Percentiles rank a stretch among this genome's conserved stretches.
phyloP scores from a whole-genome alignment of 495 filamentous ascomycete species.

The Xylaria acuta region DNA sequence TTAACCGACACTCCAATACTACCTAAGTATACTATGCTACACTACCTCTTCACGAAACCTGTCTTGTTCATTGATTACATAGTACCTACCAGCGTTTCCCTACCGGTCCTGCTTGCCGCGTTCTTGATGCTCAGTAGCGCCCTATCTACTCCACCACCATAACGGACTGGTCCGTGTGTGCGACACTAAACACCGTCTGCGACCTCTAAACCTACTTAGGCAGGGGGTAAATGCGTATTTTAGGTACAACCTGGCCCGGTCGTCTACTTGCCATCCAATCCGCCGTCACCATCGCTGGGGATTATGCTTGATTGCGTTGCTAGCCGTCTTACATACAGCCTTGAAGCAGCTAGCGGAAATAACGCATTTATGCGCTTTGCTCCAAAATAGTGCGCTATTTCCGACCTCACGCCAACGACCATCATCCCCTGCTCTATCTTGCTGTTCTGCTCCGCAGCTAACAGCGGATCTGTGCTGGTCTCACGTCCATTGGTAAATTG shows the following conservation, averaged over 20 bases:
- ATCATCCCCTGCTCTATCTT: neutral
- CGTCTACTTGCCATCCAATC: conserved; percentile 9
- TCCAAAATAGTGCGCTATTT: conserved; percentile 12
- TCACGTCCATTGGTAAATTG: conserved; percentile 7
- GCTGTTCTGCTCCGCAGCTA: neutral
- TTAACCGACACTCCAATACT: neutral
- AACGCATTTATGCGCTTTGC: neutral
- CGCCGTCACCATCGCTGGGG: neutral
- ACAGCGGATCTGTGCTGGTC: conserved; percentile 4
- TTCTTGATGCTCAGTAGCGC: neutral
- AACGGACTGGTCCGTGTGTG: conserved; percentile 15
- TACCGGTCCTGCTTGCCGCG: neutral
- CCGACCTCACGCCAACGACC: neutral
- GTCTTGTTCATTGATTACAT: neutral
- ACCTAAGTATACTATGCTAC: neutral
- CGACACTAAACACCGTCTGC: neutral
- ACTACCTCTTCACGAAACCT: neutral
- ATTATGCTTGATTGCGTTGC: conserved; percentile 2
- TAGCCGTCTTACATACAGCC: neutral
- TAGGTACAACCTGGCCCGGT: neutral
- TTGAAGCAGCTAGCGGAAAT: conserved; percentile 8
- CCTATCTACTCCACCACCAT: neutral
- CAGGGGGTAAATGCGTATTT: neutral
- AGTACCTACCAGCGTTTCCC: neutral
- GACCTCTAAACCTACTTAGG: neutral